phyloP scores from a whole-genome alignment of 75 land plant species.

The Picea sitchensis region DNA sequence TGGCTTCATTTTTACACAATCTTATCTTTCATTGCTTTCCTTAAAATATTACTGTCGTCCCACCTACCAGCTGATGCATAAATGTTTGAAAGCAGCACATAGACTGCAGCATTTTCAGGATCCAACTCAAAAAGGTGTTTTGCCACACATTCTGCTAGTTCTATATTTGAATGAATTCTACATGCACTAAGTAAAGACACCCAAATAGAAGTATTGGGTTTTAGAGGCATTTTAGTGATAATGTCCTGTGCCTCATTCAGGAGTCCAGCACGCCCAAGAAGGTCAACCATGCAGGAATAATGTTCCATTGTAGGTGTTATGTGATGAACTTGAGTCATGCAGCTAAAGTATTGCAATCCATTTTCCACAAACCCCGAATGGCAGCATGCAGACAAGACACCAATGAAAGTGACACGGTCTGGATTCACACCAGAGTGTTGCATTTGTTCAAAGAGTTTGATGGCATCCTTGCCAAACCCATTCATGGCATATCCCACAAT shows the following conservation, averaged over 20 bases:
- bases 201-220: slow-evolving; percentile 50
- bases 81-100: slow-evolving; percentile 55
- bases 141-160: slow-evolving; percentile 41
- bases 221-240: slow-evolving; percentile 45
- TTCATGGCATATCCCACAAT: slow-evolving; percentile 51
- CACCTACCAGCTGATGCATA: slow-evolving; percentile 53
- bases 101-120: slow-evolving; percentile 56
- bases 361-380: slow-evolving; percentile 60
- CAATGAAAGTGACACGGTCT: slow-evolving; percentile 62
- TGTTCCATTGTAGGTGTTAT: slow-evolving; percentile 46
- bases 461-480: slow-evolving; percentile 49
- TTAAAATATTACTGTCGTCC: slow-evolving; percentile 29
- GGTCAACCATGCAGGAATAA: slow-evolving; percentile 58
- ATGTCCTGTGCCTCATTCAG: slow-evolving; percentile 40
- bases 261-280: slow-evolving; percentile 51
- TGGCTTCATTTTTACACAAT: slow-evolving; percentile 41
- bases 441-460: slow-evolving; percentile 43
- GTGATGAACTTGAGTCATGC: slow-evolving; percentile 31
- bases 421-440: slow-evolving; percentile 46
- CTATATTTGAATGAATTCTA: slow-evolving; percentile 46
- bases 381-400: slow-evolving; percentile 64
- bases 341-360: slow-evolving; percentile 41
- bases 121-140: slow-evolving; percentile 40
- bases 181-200: slow-evolving; percentile 56
- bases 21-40: slow-evolving; percentile 26